These are phyloP conservation scores for Skeletonema costatum DNA, from an alignment of 108 stramenopile genomes.

Conservation along the genomic window DNA sequence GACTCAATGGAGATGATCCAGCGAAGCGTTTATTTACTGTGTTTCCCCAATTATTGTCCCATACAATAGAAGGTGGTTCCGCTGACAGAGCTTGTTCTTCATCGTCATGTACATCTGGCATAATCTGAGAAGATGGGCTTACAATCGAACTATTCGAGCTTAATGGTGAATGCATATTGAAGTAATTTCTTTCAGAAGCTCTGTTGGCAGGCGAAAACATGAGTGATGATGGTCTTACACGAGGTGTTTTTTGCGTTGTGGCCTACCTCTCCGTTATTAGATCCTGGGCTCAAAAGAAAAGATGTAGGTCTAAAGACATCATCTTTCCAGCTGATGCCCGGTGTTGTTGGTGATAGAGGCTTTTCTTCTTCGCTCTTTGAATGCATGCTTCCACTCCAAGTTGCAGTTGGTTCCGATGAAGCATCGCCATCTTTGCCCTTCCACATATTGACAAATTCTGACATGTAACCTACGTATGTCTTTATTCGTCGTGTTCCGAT, in stretches of 20 bases:
- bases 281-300: not conserved
- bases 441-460: constrained; percentile 34
- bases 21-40: not conserved
- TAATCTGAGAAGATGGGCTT: not conserved
- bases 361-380: not conserved
- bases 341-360: not conserved
- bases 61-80: not conserved
- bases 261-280: not conserved
- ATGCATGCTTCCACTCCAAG: not conserved
- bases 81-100: constrained; percentile 14
- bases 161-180: not conserved
- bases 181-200: constrained; percentile 1
- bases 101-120: constrained; percentile 6
- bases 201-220: not conserved
- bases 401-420: constrained; percentile 2
- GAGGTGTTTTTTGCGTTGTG: not conserved
- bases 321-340: not conserved
- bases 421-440: constrained; percentile 4
- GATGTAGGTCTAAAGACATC: not conserved
- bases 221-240: not conserved
- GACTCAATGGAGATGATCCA: not conserved
- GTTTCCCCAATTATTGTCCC: not conserved
- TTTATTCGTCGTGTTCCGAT: constrained; percentile 44
- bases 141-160: not conserved
- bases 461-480: constrained; percentile 30